These are phyloP conservation scores for Galium porrigens DNA, from an alignment of 305 asterid genomes.

Conservation along the genomic window DNA sequence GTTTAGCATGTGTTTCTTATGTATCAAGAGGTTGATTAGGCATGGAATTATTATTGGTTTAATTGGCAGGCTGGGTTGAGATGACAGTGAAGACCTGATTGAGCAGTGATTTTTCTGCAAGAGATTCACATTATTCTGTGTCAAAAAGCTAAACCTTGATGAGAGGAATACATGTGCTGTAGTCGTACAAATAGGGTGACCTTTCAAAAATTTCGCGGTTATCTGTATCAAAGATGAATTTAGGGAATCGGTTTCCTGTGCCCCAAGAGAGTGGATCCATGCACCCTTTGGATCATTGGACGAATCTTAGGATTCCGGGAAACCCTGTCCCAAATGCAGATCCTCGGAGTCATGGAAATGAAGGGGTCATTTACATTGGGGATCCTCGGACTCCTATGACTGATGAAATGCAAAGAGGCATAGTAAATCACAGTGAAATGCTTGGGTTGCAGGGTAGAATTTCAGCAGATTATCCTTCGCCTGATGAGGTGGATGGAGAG, in stretches of 20 bases:
- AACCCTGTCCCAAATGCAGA: constrained; percentile 23
- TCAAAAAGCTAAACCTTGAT: constrained; percentile 10
- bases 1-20: constrained; percentile 17
- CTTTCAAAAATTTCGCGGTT: constrained; percentile 1
- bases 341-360: constrained; percentile 20
- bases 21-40: constrained; percentile 3
- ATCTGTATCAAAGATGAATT: constrained; percentile 27
- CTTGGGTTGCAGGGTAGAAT: background rate
- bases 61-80: constrained; percentile 15
- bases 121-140: constrained; percentile 10
- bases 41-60: background rate
- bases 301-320: constrained; percentile 22
- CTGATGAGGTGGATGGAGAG: background rate
- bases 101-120: background rate
- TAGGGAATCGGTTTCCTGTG: constrained; percentile 37
- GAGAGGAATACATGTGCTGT: background rate
- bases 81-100: constrained; percentile 6
- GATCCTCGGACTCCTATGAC: constrained; percentile 29
- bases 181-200: background rate
- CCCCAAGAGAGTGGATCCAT: constrained; percentile 26
- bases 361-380: constrained; percentile 20
- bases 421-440: constrained; percentile 3
- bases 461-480: background rate
- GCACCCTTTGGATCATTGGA: constrained; percentile 32
- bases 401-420: constrained; percentile 16